Evolutionary conservation across 2,329 filamentous ascomycete genomes (phyloP).

Genomic region (Fusarium sp.): DNA sequence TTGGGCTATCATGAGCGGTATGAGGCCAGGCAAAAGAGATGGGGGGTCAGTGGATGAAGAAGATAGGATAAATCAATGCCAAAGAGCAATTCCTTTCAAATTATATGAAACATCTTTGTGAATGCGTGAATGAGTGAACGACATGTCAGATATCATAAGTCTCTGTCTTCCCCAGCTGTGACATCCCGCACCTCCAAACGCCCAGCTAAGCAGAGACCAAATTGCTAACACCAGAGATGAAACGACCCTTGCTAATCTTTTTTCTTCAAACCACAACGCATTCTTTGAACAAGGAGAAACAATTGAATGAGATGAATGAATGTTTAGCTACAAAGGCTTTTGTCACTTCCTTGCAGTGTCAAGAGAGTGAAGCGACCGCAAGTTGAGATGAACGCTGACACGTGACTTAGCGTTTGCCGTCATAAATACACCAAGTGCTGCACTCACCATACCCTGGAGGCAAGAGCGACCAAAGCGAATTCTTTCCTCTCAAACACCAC

Average conservation of each 20-base stretch:
- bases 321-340: background rate
- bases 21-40: conserved; percentile 43
- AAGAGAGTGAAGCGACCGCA: background rate
- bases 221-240: background rate
- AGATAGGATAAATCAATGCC: conserved; percentile 42
- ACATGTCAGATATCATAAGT: background rate
- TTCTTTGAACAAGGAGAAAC: background rate
- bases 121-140: background rate
- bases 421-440: background rate
- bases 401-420: conserved; percentile 21
- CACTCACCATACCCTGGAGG: conserved; percentile 23
- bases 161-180: background rate
- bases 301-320: background rate
- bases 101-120: background rate
- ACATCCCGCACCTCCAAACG: background rate
- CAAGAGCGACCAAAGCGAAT: background rate
- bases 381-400: background rate
- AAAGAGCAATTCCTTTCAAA: conserved; percentile 40
- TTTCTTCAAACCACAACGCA: background rate
- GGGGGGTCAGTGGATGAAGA: conserved; percentile 32
- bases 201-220: background rate
- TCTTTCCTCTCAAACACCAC: background rate
- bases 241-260: background rate
- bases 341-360: background rate
- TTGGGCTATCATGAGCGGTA: conserved; percentile 45